phyloP scores from a whole-genome alignment of 1,139 yeast species.

The Diutina rugosa region DNA sequence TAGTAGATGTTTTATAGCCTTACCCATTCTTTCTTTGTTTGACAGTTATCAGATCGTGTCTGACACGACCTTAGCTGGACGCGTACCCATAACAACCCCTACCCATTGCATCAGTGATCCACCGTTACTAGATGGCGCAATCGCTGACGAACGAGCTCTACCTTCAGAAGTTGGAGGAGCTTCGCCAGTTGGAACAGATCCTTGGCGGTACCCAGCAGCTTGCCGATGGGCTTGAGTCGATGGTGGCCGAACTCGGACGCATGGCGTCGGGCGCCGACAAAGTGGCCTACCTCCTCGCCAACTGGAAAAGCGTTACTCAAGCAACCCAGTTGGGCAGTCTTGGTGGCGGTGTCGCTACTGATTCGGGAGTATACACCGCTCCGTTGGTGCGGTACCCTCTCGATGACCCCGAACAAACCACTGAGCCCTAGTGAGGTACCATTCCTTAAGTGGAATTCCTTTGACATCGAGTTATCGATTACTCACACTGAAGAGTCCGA shows the following conservation, averaged over 20 bases:
- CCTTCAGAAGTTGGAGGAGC: slow-evolving; percentile 35
- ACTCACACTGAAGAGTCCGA: no score
- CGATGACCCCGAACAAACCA: neutral
- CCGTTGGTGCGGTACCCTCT: neutral
- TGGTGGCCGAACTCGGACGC: slow-evolving; percentile 34
- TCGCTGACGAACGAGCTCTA: slow-evolving; percentile 8
- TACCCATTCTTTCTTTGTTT: no score
- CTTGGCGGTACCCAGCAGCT: slow-evolving; percentile 10
- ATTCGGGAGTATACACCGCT: neutral
- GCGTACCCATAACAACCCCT: neutral
- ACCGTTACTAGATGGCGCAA: neutral
- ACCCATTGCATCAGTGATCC: neutral
- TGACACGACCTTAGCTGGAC: neutral
- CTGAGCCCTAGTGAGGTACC: neutral
- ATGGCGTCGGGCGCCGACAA: slow-evolving; percentile 49
- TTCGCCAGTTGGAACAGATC: slow-evolving; percentile 32
- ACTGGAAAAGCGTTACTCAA: slow-evolving; percentile 51
- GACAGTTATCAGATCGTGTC: neutral
- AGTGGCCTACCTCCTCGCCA: slow-evolving; percentile 41
- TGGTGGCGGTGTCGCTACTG: neutral
- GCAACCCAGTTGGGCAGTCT: neutral
- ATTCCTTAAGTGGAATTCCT: no score
- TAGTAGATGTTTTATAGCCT: no score
- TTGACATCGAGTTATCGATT: no score
- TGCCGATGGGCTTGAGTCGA: slow-evolving; percentile 32